Conservation (phyloP, 805 yeast species). For the Candida cerambycidarum region DNA sequence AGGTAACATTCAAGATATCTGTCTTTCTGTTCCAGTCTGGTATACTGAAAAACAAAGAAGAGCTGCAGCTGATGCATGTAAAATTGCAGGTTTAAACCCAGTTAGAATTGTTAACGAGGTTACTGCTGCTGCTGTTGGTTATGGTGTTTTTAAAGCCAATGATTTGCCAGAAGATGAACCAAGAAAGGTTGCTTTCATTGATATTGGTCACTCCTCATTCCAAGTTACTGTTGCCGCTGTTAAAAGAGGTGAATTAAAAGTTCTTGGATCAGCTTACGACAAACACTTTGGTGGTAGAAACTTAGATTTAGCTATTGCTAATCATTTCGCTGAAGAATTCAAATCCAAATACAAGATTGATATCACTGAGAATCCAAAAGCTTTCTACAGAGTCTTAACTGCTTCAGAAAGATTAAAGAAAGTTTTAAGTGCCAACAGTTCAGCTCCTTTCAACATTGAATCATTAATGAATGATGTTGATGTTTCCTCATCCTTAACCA, state of each 20-base stretch:
- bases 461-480: slow-evolving; percentile 97
- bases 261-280: slow-evolving; percentile 89
- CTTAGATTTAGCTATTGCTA: slow-evolving; percentile 89
- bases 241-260: slow-evolving; percentile 94
- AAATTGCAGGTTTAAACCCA: slow-evolving; percentile 95
- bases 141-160: slow-evolving; percentile 93
- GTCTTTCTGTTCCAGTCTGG: slow-evolving; percentile 96
- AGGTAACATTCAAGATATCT: slow-evolving; percentile 79
- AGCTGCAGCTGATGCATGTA: slow-evolving; percentile 92
- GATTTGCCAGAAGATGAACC: slow-evolving; percentile 94
- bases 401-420: slow-evolving; percentile 94
- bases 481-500: slow-evolving; percentile 81
- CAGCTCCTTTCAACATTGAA: slow-evolving; percentile 94
- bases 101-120: slow-evolving; percentile 96
- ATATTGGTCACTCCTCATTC: slow-evolving; percentile 95
- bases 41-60: slow-evolving; percentile 96
- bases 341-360: slow-evolving; percentile 90
- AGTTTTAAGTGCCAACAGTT: slow-evolving; percentile 91
- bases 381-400: slow-evolving; percentile 85
- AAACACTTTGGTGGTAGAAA: slow-evolving; percentile 98
- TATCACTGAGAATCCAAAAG: slow-evolving; percentile 88
- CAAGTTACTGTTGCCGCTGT: slow-evolving; percentile 87
- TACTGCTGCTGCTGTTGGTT: slow-evolving; percentile 98
- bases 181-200: slow-evolving; percentile 88
- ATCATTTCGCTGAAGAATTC: slow-evolving; percentile 93